Conservation (phyloP, 1,139 yeast species). For the Candida frijolesensis region DNA sequence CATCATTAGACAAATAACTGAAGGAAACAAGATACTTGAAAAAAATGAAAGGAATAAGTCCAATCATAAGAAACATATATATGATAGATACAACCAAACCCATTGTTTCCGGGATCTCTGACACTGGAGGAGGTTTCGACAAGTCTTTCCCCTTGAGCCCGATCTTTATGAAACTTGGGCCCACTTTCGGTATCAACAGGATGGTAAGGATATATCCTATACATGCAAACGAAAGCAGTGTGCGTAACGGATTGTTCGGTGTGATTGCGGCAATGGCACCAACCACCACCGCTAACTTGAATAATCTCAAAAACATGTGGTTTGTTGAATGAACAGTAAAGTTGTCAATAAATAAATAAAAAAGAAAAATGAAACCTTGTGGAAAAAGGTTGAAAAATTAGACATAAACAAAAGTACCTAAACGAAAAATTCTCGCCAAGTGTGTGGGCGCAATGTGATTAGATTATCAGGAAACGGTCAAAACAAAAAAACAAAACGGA, state of each 20-base stretch:
- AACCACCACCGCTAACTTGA: conserved; percentile 20
- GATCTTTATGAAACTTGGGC: conserved; percentile 66
- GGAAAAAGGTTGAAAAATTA: conserved; percentile 1
- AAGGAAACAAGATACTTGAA: conserved; percentile 71
- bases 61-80: conserved; percentile 77
- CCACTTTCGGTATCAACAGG: conserved; percentile 65
- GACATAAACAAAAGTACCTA: conserved; percentile 1
- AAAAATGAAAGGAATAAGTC: conserved; percentile 87
- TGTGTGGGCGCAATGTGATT: not conserved
- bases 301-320: conserved; percentile 10
- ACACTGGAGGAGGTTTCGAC: conserved; percentile 67
- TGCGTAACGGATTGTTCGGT: conserved; percentile 41
- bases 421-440: conserved; percentile 2
- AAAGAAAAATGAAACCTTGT: not conserved
- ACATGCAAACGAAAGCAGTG: conserved; percentile 66
- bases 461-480: not conserved
- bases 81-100: conserved; percentile 87
- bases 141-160: conserved; percentile 87
- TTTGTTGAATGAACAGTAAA: not conserved
- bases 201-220: conserved; percentile 65
- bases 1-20: conserved; percentile 38
- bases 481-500: not conserved
- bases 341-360: not conserved
- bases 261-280: conserved; percentile 24
- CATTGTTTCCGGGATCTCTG: conserved; percentile 78